phyloP scores from a whole-genome alignment of 1,284 basidiomycete genomes.

The Tilletia caries region DNA sequence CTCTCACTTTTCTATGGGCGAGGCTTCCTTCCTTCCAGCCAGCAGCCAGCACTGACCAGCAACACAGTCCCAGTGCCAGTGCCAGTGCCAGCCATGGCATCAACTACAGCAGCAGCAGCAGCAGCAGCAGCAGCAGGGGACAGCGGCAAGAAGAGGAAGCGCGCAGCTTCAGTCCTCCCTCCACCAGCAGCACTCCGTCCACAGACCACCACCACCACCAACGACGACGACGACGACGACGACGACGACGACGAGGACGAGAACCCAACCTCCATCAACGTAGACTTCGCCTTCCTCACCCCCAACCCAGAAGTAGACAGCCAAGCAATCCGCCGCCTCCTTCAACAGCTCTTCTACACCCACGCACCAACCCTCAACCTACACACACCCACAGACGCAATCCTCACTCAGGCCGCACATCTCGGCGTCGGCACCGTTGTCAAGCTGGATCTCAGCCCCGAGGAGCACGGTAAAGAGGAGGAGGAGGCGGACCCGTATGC shows the following conservation, averaged over 20 bases:
- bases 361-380: slow-evolving; percentile 44
- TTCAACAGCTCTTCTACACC: slow-evolving; percentile 52
- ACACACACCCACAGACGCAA: slow-evolving; percentile 30
- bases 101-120: not conserved
- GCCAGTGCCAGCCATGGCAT: too few relatives aligned
- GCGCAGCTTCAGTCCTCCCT: not conserved
- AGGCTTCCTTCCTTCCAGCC: too few relatives aligned
- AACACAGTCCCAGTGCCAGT: too few relatives aligned
- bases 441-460: slow-evolving; percentile 36
- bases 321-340: slow-evolving; percentile 44
- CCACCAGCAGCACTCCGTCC: not conserved
- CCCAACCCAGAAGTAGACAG: slow-evolving; percentile 42
- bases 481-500: slow-evolving; percentile 50
- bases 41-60: too few relatives aligned
- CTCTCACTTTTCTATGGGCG: too few relatives aligned
- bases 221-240: not conserved
- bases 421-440: slow-evolving; percentile 44
- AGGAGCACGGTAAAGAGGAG: slow-evolving; percentile 6
- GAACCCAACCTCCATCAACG: slow-evolving; percentile 40
- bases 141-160: not conserved
- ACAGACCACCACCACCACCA: not conserved
- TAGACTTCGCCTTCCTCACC: slow-evolving; percentile 45
- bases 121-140: not conserved
- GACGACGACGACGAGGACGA: slow-evolving; percentile 11
- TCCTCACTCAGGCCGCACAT: slow-evolving; percentile 27